Conservation (phyloP, 2,329 filamentous ascomycete genomes). For the Cytospora chrysosperma region DNA sequence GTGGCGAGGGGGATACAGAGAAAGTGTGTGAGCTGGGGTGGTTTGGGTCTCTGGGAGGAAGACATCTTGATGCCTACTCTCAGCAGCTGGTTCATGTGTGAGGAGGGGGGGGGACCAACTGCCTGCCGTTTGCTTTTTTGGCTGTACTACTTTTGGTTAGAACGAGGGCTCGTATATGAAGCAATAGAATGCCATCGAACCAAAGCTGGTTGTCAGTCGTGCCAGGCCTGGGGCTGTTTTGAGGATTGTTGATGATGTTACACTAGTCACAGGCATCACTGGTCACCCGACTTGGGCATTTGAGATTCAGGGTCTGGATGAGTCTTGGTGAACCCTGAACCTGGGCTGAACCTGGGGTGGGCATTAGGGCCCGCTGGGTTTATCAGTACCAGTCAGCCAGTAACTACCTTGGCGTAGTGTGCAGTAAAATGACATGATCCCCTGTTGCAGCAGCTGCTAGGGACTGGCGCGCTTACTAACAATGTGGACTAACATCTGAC, state of each 20-base stretch:
- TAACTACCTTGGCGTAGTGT: too few relatives aligned
- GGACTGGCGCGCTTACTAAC: conserved; percentile 9
- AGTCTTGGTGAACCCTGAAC: too few relatives aligned
- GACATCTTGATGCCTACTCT: conserved; percentile 34
- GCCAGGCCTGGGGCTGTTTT: too few relatives aligned
- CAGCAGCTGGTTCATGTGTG: conserved; percentile 13
- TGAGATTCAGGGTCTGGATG: neutral
- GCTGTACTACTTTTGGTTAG: neutral
- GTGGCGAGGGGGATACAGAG: conserved; percentile 73
- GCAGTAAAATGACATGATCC: too few relatives aligned
- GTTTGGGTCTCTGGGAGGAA: conserved; percentile 32
- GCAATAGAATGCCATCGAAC: neutral
- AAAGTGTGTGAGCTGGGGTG: conserved; percentile 65
- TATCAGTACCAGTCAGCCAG: neutral
- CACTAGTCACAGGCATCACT: neutral
- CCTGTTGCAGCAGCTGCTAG: neutral
- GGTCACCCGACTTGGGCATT: neutral
- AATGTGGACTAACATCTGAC: neutral
- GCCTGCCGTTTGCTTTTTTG: too few relatives aligned
- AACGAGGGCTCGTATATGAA: too few relatives aligned
- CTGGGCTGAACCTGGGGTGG: conserved; percentile 3
- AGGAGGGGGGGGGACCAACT: neutral
- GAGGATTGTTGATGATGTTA: neutral
- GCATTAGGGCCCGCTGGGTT: neutral
- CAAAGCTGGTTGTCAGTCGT: neutral